These are phyloP conservation scores for Physaria fendleri DNA, from an alignment of 345 rosid genomes.

Conservation along the genomic window DNA sequence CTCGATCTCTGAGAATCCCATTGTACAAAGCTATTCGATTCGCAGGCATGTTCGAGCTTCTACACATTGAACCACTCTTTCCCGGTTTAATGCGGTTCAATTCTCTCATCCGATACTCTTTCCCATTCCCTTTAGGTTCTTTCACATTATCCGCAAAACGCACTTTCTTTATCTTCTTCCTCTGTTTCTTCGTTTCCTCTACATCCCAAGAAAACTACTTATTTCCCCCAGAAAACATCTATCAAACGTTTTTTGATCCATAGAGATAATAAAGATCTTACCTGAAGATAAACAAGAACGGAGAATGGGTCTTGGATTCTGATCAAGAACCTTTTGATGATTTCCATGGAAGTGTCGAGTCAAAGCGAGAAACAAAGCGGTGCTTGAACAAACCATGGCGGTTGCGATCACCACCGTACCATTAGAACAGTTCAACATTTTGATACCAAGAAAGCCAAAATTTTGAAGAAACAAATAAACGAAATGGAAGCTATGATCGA, in stretches of 20 bases:
- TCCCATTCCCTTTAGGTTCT: constrained; percentile 37
- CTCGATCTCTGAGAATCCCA: constrained; percentile 61
- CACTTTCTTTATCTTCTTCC: constrained; percentile 49
- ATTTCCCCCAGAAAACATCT: constrained; percentile 23
- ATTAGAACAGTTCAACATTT: constrained; percentile 35
- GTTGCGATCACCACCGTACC: constrained; percentile 57
- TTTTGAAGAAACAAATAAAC: background rate
- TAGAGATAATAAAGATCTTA: constrained; percentile 11
- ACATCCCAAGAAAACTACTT: constrained; percentile 11
- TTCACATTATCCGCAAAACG: constrained; percentile 68
- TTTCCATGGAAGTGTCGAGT: constrained; percentile 37
- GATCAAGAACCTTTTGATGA: constrained; percentile 12
- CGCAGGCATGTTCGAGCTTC: constrained; percentile 39
- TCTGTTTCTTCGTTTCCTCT: constrained; percentile 28
- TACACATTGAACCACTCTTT: constrained; percentile 27
- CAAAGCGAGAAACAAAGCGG: constrained; percentile 59
- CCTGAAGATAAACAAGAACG: constrained; percentile 66
- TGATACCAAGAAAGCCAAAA: background rate
- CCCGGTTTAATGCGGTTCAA: constrained; percentile 13
- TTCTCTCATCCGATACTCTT: constrained; percentile 23
- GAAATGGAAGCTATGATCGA: background rate
- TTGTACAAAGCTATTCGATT: constrained; percentile 60
- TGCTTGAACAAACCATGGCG: constrained; percentile 81
- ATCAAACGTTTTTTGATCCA: background rate
- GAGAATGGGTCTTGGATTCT: constrained; percentile 12